Base-by-base conservation (phyloP, 805 yeast genomes). In the Candida nemodendra region DNA sequence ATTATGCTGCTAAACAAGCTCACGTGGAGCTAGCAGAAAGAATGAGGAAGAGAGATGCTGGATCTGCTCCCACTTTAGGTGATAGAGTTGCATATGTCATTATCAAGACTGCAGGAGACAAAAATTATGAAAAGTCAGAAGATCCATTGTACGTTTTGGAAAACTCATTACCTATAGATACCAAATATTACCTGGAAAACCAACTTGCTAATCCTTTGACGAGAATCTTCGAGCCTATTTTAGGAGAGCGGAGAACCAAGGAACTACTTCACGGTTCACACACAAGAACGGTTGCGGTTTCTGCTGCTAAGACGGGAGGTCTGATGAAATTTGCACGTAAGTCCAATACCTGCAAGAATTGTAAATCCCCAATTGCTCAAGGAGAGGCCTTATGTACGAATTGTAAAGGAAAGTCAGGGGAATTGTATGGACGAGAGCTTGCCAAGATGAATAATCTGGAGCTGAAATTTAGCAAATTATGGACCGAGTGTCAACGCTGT, bases 401-500 rank as follows among this genome's bases (percentile, higher is more conserved):
- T 52, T 93, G 99, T 67, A 66, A 74, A 25, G 65, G 70, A 19
- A 76, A 74, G 45, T 85, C 91, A 0, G 89, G 93, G 2, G 84
- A 78, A 50, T 61, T 90, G 18, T 93, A 88, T 55, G 79, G 88
- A n/a, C 78, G 80, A 41, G 89, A 93, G 9, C 64, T 93, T 32
- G 82, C 85, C 3, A 81, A 78, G 42, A 80, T 90, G 72, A 84
- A 88, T 57, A 79, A 78, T 29, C 64, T 91, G 42, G 96, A 93
- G 57, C 75, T 78, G 42, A 81, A 83, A 50, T 93, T 88, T 53
- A 81, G 95, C 3, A 71, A 95, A 47, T 66, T 93, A 45, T 93
- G 99, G 99, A 91, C 98, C 0, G 95, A 93, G 58, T 95, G 99
- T 60, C 99, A 93, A 65, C 70, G 97, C 42, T 93, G 99, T 62